A percentile compares a stretch with the other conserved stretches of the same genome.
phyloP scores from a whole-genome alignment of 2,329 filamentous ascomycete genomes.

The Trichoderma aggressivum region DNA sequence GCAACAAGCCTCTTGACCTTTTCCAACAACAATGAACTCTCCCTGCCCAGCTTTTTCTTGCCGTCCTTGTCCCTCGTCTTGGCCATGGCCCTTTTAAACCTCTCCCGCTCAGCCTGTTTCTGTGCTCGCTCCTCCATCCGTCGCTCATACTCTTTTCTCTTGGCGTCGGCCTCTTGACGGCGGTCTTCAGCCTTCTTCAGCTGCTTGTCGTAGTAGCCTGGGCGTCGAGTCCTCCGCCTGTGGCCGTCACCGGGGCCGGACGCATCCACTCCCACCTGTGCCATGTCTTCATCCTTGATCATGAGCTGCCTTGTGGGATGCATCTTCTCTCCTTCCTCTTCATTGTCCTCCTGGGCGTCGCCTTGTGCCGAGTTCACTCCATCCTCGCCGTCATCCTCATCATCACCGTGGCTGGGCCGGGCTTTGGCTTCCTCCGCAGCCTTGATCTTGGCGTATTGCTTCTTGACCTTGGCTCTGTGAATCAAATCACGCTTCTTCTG shows the following conservation, averaged over 20 bases:
- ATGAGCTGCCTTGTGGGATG: slow-evolving; percentile 40
- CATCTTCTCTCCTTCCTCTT: slow-evolving; percentile 29
- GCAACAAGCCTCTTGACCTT: slow-evolving; percentile 72
- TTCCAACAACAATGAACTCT: slow-evolving; percentile 73
- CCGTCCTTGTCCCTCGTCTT: slow-evolving; percentile 73
- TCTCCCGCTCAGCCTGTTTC: slow-evolving; percentile 61
- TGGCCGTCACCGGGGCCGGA: slow-evolving; percentile 30
- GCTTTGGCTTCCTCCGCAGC: slow-evolving; percentile 33
- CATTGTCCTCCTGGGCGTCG: slow-evolving; percentile 22
- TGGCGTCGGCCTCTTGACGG: slow-evolving; percentile 41
- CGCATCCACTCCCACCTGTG: slow-evolving; percentile 28
- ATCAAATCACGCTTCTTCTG: slow-evolving; percentile 90
- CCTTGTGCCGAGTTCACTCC: slow-evolving; percentile 13
- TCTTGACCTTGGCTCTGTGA: slow-evolving; percentile 88
- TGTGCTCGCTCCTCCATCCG: slow-evolving; percentile 62
- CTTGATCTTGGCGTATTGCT: slow-evolving; percentile 86
- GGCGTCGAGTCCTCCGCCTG: slow-evolving; percentile 38
- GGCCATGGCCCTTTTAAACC: slow-evolving; percentile 64
- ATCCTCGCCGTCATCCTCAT: slow-evolving; percentile 20
- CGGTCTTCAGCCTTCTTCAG: slow-evolving; percentile 44
- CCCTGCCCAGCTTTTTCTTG: slow-evolving; percentile 74
- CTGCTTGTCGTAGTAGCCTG: slow-evolving; percentile 65
- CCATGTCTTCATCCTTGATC: slow-evolving; percentile 38
- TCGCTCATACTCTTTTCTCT: slow-evolving; percentile 40
- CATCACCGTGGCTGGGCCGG: neutral